These are phyloP conservation scores for Magnolia kwangsiensis DNA, from an alignment of 164 flowering plant species.

Conservation along the genomic window DNA sequence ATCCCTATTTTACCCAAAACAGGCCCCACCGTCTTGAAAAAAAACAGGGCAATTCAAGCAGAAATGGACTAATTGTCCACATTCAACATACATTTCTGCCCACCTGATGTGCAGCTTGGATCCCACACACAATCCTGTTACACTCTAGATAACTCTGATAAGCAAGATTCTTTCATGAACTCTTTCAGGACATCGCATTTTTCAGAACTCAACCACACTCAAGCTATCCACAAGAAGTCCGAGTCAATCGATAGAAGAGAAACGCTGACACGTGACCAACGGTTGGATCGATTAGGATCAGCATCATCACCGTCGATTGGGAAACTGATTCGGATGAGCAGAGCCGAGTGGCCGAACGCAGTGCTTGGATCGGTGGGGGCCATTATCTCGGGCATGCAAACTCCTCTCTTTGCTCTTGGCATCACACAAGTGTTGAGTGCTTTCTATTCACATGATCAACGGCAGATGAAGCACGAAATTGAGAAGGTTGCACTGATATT, in stretches of 20 bases:
- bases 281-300: constrained; percentile 1
- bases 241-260: constrained; percentile 16
- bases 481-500: constrained; percentile 44
- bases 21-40: background rate
- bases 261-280: constrained; percentile 7
- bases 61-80: background rate
- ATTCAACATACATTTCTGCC: background rate
- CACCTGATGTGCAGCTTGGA: background rate
- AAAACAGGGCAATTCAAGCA: background rate
- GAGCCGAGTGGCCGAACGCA: constrained; percentile 73
- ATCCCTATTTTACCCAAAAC: too few relatives aligned
- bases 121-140: too few relatives aligned
- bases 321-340: constrained; percentile 50
- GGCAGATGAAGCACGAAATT: constrained; percentile 45
- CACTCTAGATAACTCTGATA: too few relatives aligned
- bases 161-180: background rate
- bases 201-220: constrained; percentile 18
- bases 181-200: constrained; percentile 19
- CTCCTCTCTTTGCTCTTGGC: constrained; percentile 69
- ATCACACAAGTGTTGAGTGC: constrained; percentile 51
- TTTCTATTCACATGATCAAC: constrained; percentile 42
- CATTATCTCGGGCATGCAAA: constrained; percentile 57
- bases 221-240: constrained; percentile 13
- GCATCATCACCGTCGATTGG: constrained; percentile 38
- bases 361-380: constrained; percentile 70